Base-by-base conservation (phyloP, 2,329 filamentous ascomycete species). In the Ophiocordyceps camponoti-rufipedis region DNA sequence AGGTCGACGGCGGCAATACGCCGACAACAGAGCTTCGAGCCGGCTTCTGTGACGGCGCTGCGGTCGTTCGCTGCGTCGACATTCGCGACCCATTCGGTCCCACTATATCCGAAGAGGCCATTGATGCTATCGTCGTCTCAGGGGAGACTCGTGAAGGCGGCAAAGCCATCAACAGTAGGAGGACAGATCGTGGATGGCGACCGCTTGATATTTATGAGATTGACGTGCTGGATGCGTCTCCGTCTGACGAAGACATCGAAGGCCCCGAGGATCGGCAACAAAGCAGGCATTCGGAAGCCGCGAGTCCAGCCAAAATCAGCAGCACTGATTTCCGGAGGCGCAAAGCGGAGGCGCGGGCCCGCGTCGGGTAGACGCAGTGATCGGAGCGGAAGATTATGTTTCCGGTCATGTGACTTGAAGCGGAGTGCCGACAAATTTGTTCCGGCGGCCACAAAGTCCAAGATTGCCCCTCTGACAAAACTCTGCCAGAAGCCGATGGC, bases 51-150 rank as follows among this genome's bases (percentile, higher is more conserved):
- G 67, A 71, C 45, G 74, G 72, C 33, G 60, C 62, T 0, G 65
- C 95, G 46, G 64, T 70, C 3, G 72, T 95, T 44, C 82, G 83
- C 53, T 87, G 85, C 56, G 84, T 89, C 42, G 76, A 87, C 56
- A 87, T 98, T 46, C 80, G 82, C 54, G 88, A 98, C 58, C 74
- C 83, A 0, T 96, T 82, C 61, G 91, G 91, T 0, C 91, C 91
- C 4, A 95, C 91, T 0, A 84, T 94, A 49, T 85, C 85, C 0
- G 80, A 89, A 47, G 74, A 85, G 58, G 67, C 72, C 29, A 82
- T 96, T 50, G 78, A 82, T 41, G 85, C 81, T 1, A 70, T 98
- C 46, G 81, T 94, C 3, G 79, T 96, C 6, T 95, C 88, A 6
- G 80, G 75, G 12, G 91, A 98, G 67, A 96, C 91, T 14, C 74